phyloP scores from a whole-genome alignment of 192 early-diverging fungal genomes.

The Borealophlyctis nickersoniae region DNA sequence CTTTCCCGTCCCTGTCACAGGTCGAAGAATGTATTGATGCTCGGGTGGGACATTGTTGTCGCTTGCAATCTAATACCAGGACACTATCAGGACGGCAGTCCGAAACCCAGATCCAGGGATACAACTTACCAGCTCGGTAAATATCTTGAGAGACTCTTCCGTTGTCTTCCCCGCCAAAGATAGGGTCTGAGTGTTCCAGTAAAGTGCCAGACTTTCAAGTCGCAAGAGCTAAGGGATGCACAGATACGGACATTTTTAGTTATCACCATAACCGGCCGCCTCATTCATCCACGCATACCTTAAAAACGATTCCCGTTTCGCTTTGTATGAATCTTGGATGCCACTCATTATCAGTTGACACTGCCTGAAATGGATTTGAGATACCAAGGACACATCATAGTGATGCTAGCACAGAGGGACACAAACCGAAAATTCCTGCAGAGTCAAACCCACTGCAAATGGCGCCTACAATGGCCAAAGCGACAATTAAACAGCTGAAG shows the following conservation, averaged over 20 bases:
- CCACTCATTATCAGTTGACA: conserved; percentile 87
- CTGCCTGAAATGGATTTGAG: conserved; percentile 78
- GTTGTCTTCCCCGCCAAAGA: conserved; percentile 50
- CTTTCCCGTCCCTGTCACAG: conserved; percentile 85
- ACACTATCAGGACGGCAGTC: conserved; percentile 8
- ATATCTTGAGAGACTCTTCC: conserved; percentile 48
- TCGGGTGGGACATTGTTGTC: conserved; percentile 55
- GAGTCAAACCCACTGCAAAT: neutral
- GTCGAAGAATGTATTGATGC: conserved; percentile 84
- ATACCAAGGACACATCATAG: conserved; percentile 1
- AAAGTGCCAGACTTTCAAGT: conserved; percentile 74
- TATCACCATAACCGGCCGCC: no score
- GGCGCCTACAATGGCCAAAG: no score
- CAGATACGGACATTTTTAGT: no score
- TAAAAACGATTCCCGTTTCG: conserved; percentile 77
- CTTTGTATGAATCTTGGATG: conserved; percentile 74
- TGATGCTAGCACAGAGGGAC: neutral
- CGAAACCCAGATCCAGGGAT: neutral
- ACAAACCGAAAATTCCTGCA: no score
- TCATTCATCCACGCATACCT: conserved; percentile 47
- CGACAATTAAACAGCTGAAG: neutral
- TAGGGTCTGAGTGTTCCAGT: conserved; percentile 81
- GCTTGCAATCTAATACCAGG: conserved; percentile 51
- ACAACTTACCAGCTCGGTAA: conserved; percentile 39
- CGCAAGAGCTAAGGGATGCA: conserved; percentile 53